Percentiles rank a stretch among this genome's conserved stretches.
Evolutionary conservation across 1,284 basidiomycete species (phyloP).

Genomic region (Fomes fomentarius): DNA sequence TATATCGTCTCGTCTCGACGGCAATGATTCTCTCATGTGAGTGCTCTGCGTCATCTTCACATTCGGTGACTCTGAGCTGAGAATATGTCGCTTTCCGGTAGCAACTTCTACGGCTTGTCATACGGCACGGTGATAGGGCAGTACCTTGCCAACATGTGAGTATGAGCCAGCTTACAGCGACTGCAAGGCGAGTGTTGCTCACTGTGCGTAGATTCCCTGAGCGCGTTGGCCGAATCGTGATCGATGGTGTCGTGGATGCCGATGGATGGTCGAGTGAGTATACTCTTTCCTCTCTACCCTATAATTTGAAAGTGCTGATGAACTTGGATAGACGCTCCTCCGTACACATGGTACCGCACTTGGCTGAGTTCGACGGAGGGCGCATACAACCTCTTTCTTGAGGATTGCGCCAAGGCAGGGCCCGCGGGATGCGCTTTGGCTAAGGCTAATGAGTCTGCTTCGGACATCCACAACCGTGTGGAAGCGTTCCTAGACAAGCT

Average conservation of each 20-base stretch:
- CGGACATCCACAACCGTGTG: slow-evolving; percentile 34
- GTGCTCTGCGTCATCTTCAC: slow-evolving; percentile 18
- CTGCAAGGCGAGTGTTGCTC: slow-evolving; percentile 26
- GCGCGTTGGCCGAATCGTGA: slow-evolving; percentile 27
- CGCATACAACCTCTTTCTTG: slow-evolving; percentile 37
- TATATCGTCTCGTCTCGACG: slow-evolving; percentile 43
- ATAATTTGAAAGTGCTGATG: neutral
- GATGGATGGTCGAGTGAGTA: slow-evolving; percentile 34
- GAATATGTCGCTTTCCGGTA: slow-evolving; percentile 10
- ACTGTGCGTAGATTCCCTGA: slow-evolving; percentile 26
- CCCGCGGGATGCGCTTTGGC: slow-evolving; percentile 35
- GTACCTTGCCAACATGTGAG: slow-evolving; percentile 31
- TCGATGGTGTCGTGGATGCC: slow-evolving; percentile 31
- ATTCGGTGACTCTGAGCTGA: slow-evolving; percentile 30
- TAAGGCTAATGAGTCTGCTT: slow-evolving; percentile 28
- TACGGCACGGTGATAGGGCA: slow-evolving; percentile 32
- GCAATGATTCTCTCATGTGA: slow-evolving; percentile 44
- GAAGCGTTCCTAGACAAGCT: slow-evolving; percentile 39
- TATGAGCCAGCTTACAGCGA: slow-evolving; percentile 31
- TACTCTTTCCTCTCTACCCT: neutral
- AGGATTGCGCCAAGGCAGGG: slow-evolving; percentile 40
- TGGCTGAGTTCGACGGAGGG: slow-evolving; percentile 36
- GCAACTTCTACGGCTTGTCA: slow-evolving; percentile 31
- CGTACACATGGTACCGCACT: slow-evolving; percentile 37
- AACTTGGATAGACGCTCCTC: slow-evolving; percentile 30